phyloP scores from a whole-genome alignment of 1,284 basidiomycete species.

The Ceratobasidium theobromae region DNA sequence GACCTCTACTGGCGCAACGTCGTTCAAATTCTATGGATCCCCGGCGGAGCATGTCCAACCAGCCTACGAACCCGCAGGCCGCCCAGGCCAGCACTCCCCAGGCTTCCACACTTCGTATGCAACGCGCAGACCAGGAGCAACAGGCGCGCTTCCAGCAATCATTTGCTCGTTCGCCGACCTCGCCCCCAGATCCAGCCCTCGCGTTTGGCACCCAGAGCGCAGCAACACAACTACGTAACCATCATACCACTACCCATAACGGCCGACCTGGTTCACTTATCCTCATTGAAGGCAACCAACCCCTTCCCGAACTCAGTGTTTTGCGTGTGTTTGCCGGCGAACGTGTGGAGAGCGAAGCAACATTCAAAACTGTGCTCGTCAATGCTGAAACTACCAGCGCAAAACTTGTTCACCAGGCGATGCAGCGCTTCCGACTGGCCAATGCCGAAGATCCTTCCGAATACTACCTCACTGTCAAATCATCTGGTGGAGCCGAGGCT shows the following conservation, averaged over 20 bases:
- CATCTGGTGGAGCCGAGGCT: conserved; percentile 82
- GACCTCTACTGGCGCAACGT: conserved; percentile 6
- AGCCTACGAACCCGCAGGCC: conserved; percentile 35
- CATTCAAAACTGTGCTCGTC: conserved; percentile 95
- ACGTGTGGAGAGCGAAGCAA: conserved; percentile 84
- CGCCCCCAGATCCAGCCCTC: conserved; percentile 68
- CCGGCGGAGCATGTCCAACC: conserved; percentile 8
- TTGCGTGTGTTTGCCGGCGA: conserved; percentile 93
- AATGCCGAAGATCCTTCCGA: conserved; percentile 61
- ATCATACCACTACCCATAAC: conserved; percentile 32
- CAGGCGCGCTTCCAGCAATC: conserved; percentile 89
- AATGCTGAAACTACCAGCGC: conserved; percentile 80
- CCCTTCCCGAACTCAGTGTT: conserved; percentile 86
- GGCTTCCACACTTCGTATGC: conserved; percentile 56
- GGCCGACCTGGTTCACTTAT: conserved; percentile 51
- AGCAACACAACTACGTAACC: conserved; percentile 49
- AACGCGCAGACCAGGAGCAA: conserved; percentile 84
- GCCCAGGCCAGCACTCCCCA: conserved; percentile 40
- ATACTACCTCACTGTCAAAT: conserved; percentile 93
- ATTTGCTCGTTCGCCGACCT: conserved; percentile 75
- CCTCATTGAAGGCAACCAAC: conserved; percentile 58
- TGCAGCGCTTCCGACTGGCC: conserved; percentile 87
- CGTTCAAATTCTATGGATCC: conserved; percentile 21
- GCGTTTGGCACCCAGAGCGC: conserved; percentile 65
- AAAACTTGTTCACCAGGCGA: conserved; percentile 87